Evolutionary conservation across 1,284 basidiomycete species (phyloP).

Genomic region (Sanguinoderma infundibulare): DNA sequence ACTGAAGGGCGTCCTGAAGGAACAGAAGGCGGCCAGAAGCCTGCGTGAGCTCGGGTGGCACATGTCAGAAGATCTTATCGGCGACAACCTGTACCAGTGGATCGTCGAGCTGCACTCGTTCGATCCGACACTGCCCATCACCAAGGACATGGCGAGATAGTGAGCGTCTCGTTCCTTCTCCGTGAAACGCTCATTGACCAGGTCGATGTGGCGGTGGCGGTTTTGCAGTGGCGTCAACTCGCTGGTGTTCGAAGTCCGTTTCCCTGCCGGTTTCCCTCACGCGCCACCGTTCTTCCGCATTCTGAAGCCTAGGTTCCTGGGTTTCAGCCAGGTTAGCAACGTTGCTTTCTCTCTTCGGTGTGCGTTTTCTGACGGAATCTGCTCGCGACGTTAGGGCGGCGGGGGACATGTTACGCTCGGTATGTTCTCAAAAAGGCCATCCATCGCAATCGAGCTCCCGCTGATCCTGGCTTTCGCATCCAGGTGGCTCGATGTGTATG

Average conservation of each 20-base stretch:
- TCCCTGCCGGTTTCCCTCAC: conserved; percentile 60
- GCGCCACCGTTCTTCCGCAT: conserved; percentile 69
- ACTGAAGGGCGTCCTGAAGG: conserved; percentile 56
- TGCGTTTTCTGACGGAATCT: neutral
- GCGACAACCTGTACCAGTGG: conserved; percentile 71
- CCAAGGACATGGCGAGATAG: conserved; percentile 56
- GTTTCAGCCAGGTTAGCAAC: conserved; percentile 49
- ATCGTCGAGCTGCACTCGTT: conserved; percentile 71
- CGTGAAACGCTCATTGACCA: neutral
- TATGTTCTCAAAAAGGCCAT: conserved; percentile 31
- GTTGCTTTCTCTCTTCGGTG: neutral
- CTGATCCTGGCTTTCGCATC: neutral
- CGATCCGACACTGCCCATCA: conserved; percentile 56
- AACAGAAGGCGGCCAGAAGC: conserved; percentile 52
- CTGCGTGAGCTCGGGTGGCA: conserved; percentile 65
- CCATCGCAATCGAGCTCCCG: neutral
- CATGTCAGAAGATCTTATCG: conserved; percentile 58
- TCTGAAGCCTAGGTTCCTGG: conserved; percentile 62
- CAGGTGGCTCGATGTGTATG: conserved; percentile 72
- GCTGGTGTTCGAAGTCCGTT: conserved; percentile 65
- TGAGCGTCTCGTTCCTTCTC: conserved; percentile 32
- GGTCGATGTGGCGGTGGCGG: neutral
- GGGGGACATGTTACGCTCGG: conserved; percentile 68
- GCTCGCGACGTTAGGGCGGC: conserved; percentile 44
- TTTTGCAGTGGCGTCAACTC: conserved; percentile 57